Conservation (phyloP, 257 asterid genomes). For the Nicotiana paniculata region DNA sequence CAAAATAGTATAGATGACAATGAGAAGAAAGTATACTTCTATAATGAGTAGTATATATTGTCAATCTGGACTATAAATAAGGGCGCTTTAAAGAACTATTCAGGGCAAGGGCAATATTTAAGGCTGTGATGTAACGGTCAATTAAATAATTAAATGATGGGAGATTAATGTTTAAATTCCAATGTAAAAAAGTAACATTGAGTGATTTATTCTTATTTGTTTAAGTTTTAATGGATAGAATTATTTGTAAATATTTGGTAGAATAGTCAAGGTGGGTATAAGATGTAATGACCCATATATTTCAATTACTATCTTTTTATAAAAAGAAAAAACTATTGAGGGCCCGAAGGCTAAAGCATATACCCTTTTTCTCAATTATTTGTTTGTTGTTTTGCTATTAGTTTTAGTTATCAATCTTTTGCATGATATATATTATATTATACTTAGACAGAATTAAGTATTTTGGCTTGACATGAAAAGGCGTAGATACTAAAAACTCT, state of each 20-base stretch:
- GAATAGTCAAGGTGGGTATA: neutral
- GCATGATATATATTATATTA: neutral
- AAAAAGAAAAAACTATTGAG: neutral
- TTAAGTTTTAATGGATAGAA: no score
- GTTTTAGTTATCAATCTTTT: constrained; percentile 3
- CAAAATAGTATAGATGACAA: neutral
- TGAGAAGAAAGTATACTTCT: neutral
- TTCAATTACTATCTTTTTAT: neutral
- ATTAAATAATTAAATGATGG: no score
- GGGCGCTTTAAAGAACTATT: neutral
- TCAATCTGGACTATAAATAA: neutral
- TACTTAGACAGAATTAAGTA: neutral
- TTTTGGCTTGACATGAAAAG: constrained; percentile 32
- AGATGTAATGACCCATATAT: neutral
- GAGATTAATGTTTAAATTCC: no score
- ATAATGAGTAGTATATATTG: neutral
- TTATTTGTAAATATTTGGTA: no score
- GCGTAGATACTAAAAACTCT: constrained; percentile 37
- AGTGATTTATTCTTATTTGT: no score
- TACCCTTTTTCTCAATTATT: constrained; percentile 26
- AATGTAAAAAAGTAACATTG: no score
- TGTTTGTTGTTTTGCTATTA: constrained; percentile 33
- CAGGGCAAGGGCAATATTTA: no score
- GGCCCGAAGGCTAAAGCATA: neutral
- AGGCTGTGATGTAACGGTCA: neutral